Base-by-base conservation (phyloP, 139 green algal genomes). In the Gonium pectorale region DNA sequence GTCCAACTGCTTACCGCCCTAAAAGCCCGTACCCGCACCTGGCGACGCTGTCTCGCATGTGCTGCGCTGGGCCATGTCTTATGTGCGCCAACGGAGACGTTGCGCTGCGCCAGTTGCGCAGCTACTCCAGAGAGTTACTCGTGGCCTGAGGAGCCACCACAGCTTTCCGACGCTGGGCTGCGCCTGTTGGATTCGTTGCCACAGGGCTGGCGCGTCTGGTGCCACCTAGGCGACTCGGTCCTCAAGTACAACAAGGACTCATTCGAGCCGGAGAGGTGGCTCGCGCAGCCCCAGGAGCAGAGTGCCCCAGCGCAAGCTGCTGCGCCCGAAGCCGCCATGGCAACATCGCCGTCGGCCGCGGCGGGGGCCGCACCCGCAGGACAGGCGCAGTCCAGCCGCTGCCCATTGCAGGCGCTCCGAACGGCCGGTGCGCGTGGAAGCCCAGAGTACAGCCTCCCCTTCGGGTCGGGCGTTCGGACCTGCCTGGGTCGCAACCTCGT, bases 181-280 rank as follows among this genome's bases (percentile, higher is more conserved):
- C n/a, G 7, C 27, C 17, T 67, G 59, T 11, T 67, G 59, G 13
- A 33, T 54, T 13, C 56, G 24, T n/a, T 21, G 56, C 56, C 9
- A 17, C 72, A 81, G 73, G 73, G 73, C 54, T 81, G 73, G 73
- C 73, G 73, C 37, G 73, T 81, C 33, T 81, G 73, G 73, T 69
- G 54, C 54, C 73, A 81, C 54, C 73, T 81, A 27, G 73, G 73
- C 2, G 73, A 81, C 38, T 31, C 54, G 19, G 73, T 81, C 3
- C 38, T 69, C 38, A 54, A 56, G 2, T 81, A 81, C 73, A 81
- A 81, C 73, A 81, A 81, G 56, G 73, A 81, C 54, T 8, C 15
- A 1, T 81, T 81, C 73, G 29, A 3, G 1, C 73, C 73, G 9
- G 73, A 69, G 27, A 38, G 54, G 1, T 81, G 73, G 73, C 67